These are phyloP conservation scores for Boletus tylopilopsis DNA, from an alignment of 768 basidiomycete species.

Conservation along the genomic window DNA sequence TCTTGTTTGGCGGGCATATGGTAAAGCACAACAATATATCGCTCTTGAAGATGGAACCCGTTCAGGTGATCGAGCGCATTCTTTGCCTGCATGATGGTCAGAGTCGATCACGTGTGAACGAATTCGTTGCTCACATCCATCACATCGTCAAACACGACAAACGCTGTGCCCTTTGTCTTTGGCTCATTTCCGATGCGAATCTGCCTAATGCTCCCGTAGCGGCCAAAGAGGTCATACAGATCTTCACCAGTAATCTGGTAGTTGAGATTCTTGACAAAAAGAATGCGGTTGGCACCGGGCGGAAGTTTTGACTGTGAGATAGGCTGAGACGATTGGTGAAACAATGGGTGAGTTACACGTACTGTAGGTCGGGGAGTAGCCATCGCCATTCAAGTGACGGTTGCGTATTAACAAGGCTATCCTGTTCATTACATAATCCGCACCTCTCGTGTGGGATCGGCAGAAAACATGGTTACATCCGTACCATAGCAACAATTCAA, in stretches of 20 bases:
- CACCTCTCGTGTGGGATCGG: neutral
- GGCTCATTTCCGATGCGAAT: conserved; percentile 89
- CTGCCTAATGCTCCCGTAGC: conserved; percentile 95
- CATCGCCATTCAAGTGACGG: conserved; percentile 37
- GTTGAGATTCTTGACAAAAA: conserved; percentile 91
- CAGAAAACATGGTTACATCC: too few species aligned
- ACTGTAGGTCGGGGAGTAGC: conserved; percentile 70
- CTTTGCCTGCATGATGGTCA: conserved; percentile 63
- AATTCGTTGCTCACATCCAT: conserved; percentile 69
- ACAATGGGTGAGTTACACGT: conserved; percentile 2
- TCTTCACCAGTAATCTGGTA: conserved; percentile 93
- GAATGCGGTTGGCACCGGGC: conserved; percentile 85
- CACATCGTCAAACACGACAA: conserved; percentile 94
- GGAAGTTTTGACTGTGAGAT: conserved; percentile 72
- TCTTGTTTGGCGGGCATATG: conserved; percentile 98
- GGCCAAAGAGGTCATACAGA: conserved; percentile 94
- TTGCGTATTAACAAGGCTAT: neutral
- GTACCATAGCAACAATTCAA: neutral
- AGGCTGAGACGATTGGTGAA: conserved; percentile 1
- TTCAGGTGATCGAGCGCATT: conserved; percentile 96
- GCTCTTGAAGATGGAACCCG: conserved; percentile 96
- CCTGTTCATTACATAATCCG: conserved; percentile 18
- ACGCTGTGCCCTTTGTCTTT: conserved; percentile 94
- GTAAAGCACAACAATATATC: conserved; percentile 96
- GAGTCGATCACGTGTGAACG: neutral